Evolutionary conservation across 306 rosid species (phyloP).

Genomic region (Quercus bicolor): DNA sequence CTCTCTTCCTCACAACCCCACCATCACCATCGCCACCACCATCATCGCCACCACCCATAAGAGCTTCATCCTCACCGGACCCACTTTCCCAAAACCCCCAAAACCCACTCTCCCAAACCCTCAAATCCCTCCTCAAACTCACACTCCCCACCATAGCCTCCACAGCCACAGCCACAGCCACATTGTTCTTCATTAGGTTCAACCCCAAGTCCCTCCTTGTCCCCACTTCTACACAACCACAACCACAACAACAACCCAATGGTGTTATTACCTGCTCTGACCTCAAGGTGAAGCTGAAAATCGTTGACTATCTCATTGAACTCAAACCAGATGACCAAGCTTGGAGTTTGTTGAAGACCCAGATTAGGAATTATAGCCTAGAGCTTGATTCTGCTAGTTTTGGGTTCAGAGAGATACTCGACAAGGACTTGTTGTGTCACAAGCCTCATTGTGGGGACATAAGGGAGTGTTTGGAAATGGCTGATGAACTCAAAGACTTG

Average conservation of each 20-base stretch:
- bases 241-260: not conserved
- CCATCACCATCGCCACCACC: not conserved
- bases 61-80: not conserved
- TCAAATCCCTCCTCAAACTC: not conserved
- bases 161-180: not conserved
- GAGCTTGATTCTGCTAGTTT: not conserved
- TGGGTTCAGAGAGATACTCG: slow-evolving; percentile 1
- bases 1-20: not conserved
- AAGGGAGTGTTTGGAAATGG: slow-evolving; percentile 11
- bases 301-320: not conserved
- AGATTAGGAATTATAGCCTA: not conserved
- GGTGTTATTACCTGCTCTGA: not conserved
- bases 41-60: not conserved
- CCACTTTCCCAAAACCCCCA: not conserved
- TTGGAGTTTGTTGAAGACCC: slow-evolving; percentile 4
- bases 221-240: not conserved
- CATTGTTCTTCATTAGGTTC: not conserved
- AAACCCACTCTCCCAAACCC: not conserved
- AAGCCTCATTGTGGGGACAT: not conserved
- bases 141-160: slow-evolving; percentile 1
- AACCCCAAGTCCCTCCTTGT: not conserved
- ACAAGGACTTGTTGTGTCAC: not conserved
- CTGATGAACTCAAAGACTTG: not conserved
- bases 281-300: not conserved
- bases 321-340: not conserved